Conservation (phyloP, 2,329 filamentous ascomycete species). For the Nothopassalora personata region DNA sequence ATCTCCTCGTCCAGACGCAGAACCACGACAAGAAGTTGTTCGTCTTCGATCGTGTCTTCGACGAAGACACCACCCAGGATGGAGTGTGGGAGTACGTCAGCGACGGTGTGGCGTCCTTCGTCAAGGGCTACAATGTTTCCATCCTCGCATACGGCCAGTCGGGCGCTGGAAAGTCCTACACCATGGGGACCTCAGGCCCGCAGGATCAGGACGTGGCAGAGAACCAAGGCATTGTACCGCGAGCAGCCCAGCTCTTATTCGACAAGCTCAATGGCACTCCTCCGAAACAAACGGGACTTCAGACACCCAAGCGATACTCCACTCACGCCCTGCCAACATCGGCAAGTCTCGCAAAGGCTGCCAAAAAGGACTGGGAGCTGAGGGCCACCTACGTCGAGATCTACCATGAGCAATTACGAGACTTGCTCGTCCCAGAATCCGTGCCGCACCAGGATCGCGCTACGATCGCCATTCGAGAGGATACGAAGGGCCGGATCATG, state of each 20-base stretch:
- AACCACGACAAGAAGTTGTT: conserved; percentile 85
- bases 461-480: conserved; percentile 86
- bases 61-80: conserved; percentile 74
- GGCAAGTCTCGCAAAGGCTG: conserved; percentile 37
- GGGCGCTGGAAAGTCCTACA: conserved; percentile 95
- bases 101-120: conserved; percentile 83
- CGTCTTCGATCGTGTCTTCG: conserved; percentile 92
- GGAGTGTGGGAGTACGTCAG: conserved; percentile 91
- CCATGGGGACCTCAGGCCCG: conserved; percentile 93
- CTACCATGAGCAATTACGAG: conserved; percentile 92
- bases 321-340: conserved; percentile 49
- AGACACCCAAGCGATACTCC: conserved; percentile 74
- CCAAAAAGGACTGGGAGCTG: conserved; percentile 73
- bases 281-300: conserved; percentile 62
- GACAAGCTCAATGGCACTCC: conserved; percentile 72
- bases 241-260: conserved; percentile 80
- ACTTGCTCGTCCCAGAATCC: conserved; percentile 76
- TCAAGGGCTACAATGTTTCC: conserved; percentile 97
- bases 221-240: conserved; percentile 81
- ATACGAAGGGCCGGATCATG: conserved; percentile 88
- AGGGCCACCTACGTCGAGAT: conserved; percentile 76
- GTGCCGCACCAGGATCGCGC: conserved; percentile 64
- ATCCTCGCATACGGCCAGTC: conserved; percentile 96
- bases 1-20: conserved; percentile 79
- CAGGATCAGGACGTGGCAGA: conserved; percentile 47